phyloP scores from a whole-genome alignment of 2,329 filamentous ascomycete genomes.

The Trichoderma koningiopsis region DNA sequence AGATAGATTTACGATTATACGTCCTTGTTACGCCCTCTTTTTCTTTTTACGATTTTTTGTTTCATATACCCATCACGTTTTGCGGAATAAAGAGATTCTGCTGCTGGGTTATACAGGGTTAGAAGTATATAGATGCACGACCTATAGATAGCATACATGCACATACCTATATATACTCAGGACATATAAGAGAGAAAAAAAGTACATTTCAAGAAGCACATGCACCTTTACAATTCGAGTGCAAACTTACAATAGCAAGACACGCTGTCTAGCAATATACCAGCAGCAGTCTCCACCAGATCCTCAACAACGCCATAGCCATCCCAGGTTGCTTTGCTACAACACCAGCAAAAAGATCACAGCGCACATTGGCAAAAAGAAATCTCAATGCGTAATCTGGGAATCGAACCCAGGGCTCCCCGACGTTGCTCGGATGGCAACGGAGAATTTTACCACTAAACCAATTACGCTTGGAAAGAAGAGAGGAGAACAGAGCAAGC shows the following conservation, averaged over 20 bases:
- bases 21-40: background rate
- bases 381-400: slow-evolving; percentile 35
- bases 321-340: background rate
- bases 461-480: slow-evolving; percentile 30
- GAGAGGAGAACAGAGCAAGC: background rate
- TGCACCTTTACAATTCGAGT: background rate
- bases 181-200: slow-evolving; percentile 11
- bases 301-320: background rate
- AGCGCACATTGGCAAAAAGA: background rate
- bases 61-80: slow-evolving; percentile 9
- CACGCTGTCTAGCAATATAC: background rate
- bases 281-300: background rate
- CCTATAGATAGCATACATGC: slow-evolving; percentile 12
- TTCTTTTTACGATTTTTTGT: background rate
- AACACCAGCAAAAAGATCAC: slow-evolving; percentile 29
- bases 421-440: slow-evolving; percentile 37
- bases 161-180: slow-evolving; percentile 8
- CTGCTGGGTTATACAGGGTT: background rate
- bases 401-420: slow-evolving; percentile 41
- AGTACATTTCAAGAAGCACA: background rate
- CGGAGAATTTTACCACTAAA: slow-evolving; percentile 39
- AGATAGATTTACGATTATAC: slow-evolving; percentile 3
- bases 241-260: background rate
- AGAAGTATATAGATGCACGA: background rate
- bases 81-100: slow-evolving; percentile 3